A percentile compares a stretch with the other conserved stretches of the same genome.
phyloP scores from a whole-genome alignment of 768 basidiomycete genomes.

The Infundibulicybe gibba region DNA sequence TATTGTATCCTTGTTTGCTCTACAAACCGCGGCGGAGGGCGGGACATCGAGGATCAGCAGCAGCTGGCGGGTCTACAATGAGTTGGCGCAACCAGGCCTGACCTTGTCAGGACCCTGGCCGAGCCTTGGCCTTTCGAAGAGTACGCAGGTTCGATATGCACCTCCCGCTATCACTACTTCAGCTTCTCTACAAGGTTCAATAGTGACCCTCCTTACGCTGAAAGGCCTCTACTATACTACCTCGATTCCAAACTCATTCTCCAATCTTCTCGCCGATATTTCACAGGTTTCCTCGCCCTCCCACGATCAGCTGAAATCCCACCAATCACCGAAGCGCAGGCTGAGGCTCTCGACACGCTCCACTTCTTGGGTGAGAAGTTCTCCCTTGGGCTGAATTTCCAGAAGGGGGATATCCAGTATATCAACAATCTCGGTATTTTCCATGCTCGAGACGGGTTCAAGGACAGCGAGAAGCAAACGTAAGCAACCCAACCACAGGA shows the following conservation, averaged over 20 bases:
- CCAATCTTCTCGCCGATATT: slow-evolving; percentile 42
- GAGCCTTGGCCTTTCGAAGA: slow-evolving; percentile 41
- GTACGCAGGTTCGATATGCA: slow-evolving; percentile 11
- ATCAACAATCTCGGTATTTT: slow-evolving; percentile 39
- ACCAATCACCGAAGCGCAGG: slow-evolving; percentile 42
- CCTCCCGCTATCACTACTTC: neutral
- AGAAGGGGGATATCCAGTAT: slow-evolving; percentile 44
- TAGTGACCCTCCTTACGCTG: slow-evolving; percentile 25
- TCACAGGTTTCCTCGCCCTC: slow-evolving; percentile 29
- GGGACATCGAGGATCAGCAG: slow-evolving; percentile 43
- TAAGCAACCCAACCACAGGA: slow-evolving; percentile 13
- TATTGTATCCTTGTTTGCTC: slow-evolving; percentile 30
- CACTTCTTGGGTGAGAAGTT: slow-evolving; percentile 40
- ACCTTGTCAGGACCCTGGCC: slow-evolving; percentile 35
- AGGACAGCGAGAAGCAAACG: slow-evolving; percentile 33
- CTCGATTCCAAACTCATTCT: slow-evolving; percentile 36
- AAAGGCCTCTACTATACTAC: slow-evolving; percentile 36
- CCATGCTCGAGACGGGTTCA: slow-evolving; percentile 38
- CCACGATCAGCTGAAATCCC: slow-evolving; percentile 25
- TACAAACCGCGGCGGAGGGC: slow-evolving; percentile 39
- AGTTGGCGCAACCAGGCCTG: slow-evolving; percentile 42
- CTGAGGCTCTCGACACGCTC: slow-evolving; percentile 38
- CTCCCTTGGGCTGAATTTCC: slow-evolving; percentile 36
- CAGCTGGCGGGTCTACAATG: slow-evolving; percentile 40
- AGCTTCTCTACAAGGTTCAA: slow-evolving; percentile 25